These are phyloP conservation scores for Monilinia vaccinii-corymbosi DNA, from an alignment of 2,329 filamentous ascomycete species.

Conservation along the genomic window DNA sequence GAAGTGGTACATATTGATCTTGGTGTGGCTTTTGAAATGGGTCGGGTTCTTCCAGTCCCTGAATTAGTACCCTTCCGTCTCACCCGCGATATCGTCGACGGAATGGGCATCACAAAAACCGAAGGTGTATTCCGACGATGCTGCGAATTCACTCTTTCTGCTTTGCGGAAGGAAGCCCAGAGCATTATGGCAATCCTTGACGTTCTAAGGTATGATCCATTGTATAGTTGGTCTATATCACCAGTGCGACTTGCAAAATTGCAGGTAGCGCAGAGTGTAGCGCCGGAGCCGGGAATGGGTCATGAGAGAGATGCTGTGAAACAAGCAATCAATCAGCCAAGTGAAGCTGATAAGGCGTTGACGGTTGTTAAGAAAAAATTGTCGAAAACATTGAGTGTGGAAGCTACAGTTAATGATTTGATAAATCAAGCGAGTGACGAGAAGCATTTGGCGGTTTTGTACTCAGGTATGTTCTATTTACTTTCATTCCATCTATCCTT, in stretches of 20 bases:
- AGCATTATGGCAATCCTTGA: slow-evolving; percentile 98
- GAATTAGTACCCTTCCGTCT: slow-evolving; percentile 94
- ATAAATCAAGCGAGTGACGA: slow-evolving; percentile 96
- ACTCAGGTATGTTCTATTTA: slow-evolving; percentile 41
- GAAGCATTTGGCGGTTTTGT: slow-evolving; percentile 82
- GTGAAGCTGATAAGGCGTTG: slow-evolving; percentile 84
- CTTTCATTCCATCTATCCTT: not conserved
- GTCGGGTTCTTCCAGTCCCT: slow-evolving; percentile 86
- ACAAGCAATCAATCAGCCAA: slow-evolving; percentile 46
- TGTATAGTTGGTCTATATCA: slow-evolving; percentile 92
- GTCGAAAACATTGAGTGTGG: slow-evolving; percentile 85
- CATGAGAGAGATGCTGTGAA: slow-evolving; percentile 28
- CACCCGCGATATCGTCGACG: slow-evolving; percentile 90
- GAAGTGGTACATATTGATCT: slow-evolving; percentile 97
- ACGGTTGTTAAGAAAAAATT: slow-evolving; percentile 95
- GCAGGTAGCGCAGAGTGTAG: slow-evolving; percentile 48
- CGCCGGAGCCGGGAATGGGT: slow-evolving; percentile 19
- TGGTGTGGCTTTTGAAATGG: slow-evolving; percentile 93
- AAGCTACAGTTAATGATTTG: slow-evolving; percentile 90
- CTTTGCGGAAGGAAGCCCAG: slow-evolving; percentile 87
- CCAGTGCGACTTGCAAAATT: slow-evolving; percentile 55
- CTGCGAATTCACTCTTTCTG: slow-evolving; percentile 94
- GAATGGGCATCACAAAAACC: slow-evolving; percentile 90
- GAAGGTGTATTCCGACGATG: slow-evolving; percentile 97
- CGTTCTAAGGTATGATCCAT: slow-evolving; percentile 92